A percentile compares a stretch with the other conserved stretches of the same genome.
Conservation (phyloP, 1,284 basidiomycete genomes). For the Trichosporon sp. region DNA sequence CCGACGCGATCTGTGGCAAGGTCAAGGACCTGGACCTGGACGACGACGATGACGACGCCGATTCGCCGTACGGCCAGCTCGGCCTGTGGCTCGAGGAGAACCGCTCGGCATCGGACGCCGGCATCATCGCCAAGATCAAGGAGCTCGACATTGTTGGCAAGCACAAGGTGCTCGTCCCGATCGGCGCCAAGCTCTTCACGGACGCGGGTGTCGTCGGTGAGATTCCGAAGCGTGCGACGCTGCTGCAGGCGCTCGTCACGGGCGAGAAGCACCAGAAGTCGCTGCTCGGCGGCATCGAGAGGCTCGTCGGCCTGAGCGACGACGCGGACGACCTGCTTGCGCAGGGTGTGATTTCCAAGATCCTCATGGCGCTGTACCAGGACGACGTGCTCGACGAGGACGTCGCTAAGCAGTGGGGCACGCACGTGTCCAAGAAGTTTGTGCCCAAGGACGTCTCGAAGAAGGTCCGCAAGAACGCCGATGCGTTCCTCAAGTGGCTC, state of each 20-base stretch:
- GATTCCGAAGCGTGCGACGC: conserved; percentile 65
- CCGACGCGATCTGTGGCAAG: conserved; percentile 65
- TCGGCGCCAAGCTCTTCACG: conserved; percentile 84
- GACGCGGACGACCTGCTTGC: conserved; percentile 36
- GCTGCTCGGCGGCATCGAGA: conserved; percentile 82
- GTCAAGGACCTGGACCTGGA: conserved; percentile 74
- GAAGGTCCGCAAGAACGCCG: conserved; percentile 90
- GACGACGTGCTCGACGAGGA: conserved; percentile 90
- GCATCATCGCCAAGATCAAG: conserved; percentile 80
- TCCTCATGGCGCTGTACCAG: conserved; percentile 94
- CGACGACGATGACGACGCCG: conserved; percentile 75
- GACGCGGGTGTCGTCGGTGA: conserved; percentile 65
- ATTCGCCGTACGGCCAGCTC: conserved; percentile 80
- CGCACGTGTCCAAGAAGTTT: conserved; percentile 96
- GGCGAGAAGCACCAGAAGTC: conserved; percentile 93
- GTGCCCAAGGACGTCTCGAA: conserved; percentile 93
- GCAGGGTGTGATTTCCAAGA: conserved; percentile 56
- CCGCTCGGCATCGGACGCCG: conserved; percentile 53
- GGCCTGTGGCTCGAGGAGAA: conserved; percentile 84
- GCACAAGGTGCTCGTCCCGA: conserved; percentile 81
- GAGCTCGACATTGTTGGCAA: conserved; percentile 93
- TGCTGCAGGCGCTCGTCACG: conserved; percentile 66
- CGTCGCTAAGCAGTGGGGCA: conserved; percentile 86
- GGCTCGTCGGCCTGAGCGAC: conserved; percentile 70
- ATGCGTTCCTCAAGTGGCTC: conserved; percentile 73